Conservation (phyloP, 2,329 filamentous ascomycete genomes). For the Aspergillus ruber region DNA sequence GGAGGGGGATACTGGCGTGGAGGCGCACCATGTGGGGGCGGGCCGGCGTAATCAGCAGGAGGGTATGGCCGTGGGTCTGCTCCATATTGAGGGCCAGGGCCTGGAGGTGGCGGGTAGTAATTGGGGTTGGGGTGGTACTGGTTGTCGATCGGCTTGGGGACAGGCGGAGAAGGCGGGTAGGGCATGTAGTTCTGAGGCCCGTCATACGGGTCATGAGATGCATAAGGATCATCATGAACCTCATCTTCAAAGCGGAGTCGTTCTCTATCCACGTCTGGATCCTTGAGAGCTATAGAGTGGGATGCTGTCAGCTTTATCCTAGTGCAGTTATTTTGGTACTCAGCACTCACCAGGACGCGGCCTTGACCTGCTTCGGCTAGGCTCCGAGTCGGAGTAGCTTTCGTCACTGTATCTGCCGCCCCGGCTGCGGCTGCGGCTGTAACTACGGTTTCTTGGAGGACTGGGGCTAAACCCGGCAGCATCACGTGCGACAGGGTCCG, state of each 20-base stretch:
- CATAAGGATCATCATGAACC: conserved; percentile 23
- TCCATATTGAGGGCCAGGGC: conserved; percentile 19
- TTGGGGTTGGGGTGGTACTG: conserved; percentile 37
- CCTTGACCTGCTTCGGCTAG: conserved; percentile 23
- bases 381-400: conserved; percentile 34
- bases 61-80: conserved; percentile 25
- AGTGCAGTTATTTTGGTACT: conserved; percentile 48
- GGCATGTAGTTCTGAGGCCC: conserved; percentile 35
- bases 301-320: conserved; percentile 39
- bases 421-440: conserved; percentile 44
- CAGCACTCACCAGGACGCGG: conserved; percentile 30
- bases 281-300: conserved; percentile 46
- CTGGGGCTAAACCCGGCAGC: conserved; percentile 19
- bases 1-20: conserved; percentile 32
- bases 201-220: conserved; percentile 33
- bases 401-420: conserved; percentile 33
- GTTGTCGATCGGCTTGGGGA: conserved; percentile 24
- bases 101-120: conserved; percentile 40
- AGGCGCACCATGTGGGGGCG: conserved; percentile 36
- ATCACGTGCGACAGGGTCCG: conserved; percentile 34
- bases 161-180: conserved; percentile 29
- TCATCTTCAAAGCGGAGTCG: conserved; percentile 23
- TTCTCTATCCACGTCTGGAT: conserved; percentile 46
- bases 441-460: conserved; percentile 24
- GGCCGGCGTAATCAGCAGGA: conserved; percentile 29